These are phyloP conservation scores for Hanseniaspora hatyaiensis DNA, from an alignment of 805 yeast genomes.

Conservation along the genomic window DNA sequence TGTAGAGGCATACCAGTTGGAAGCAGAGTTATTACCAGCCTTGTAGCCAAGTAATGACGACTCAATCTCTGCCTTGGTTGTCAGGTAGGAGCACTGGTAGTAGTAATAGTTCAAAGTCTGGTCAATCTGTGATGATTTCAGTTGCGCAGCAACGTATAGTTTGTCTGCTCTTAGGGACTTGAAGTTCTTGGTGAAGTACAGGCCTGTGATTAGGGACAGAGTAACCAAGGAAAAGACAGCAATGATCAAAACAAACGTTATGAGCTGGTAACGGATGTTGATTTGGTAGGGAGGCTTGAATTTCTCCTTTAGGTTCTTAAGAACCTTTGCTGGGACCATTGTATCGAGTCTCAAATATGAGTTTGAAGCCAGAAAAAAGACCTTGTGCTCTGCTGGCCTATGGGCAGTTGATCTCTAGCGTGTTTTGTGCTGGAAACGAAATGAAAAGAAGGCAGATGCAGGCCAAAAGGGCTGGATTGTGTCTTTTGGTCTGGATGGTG, in stretches of 20 bases:
- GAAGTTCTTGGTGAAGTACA: slow-evolving; percentile 56
- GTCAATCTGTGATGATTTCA: slow-evolving; percentile 66
- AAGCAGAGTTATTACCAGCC: slow-evolving; percentile 57
- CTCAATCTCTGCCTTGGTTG: slow-evolving; percentile 50
- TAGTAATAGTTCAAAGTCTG: slow-evolving; percentile 54
- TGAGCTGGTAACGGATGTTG: slow-evolving; percentile 66
- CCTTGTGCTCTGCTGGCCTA: too few relatives aligned
- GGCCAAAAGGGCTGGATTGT: too few relatives aligned
- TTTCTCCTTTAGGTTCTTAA: background rate
- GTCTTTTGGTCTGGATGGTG: too few relatives aligned
- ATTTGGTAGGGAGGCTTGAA: slow-evolving; percentile 36
- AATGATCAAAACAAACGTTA: slow-evolving; percentile 55
- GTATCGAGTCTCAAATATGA: too few relatives aligned
- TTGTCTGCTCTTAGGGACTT: slow-evolving; percentile 56
- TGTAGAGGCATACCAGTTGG: slow-evolving; percentile 38
- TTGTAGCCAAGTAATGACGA: slow-evolving; percentile 47
- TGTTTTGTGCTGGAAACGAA: too few relatives aligned
- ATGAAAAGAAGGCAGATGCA: too few relatives aligned
- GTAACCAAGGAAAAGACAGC: slow-evolving; percentile 60
- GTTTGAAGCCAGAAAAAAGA: too few relatives aligned
- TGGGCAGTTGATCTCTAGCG: too few relatives aligned
- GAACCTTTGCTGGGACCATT: background rate
- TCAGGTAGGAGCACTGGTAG: slow-evolving; percentile 57
- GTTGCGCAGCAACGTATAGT: slow-evolving; percentile 63
- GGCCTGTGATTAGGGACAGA: slow-evolving; percentile 63